Base-by-base conservation (phyloP, 1,139 yeast genomes). In the Citeromyces siamensis region DNA sequence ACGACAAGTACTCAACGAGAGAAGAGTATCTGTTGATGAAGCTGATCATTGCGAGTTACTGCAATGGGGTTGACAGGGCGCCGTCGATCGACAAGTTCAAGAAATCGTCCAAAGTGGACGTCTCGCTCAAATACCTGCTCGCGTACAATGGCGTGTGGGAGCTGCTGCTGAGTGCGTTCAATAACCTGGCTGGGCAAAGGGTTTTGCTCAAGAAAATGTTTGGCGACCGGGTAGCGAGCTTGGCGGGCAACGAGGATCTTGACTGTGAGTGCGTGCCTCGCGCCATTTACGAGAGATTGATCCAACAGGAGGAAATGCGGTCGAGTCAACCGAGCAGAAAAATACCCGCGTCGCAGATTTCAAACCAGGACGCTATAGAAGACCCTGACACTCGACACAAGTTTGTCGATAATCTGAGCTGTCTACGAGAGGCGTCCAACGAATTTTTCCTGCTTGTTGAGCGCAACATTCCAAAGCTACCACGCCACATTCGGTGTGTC, bases 211-310 rank as follows among this genome's bases (percentile, higher is more conserved):
- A 71, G 44, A 51, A 57, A 1, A 42, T 83, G 8, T 57, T 85
- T 27, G 73, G 78, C 0, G 68, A 73, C n/a, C 43, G 63, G 21
- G 46, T 68, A 37, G 57, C 70, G 32, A 48, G 55, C 22, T 63
- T 56, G 36, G 62, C 73, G n/a, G 58, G 71, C 6, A 77, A 74
- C 40, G 78, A 74, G 19, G 75, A 71, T 33, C 49, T 72, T 8
- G 75, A 74, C 41, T 72, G 85, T 47, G 96, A 88, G 50, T 76
- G 90, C 41, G 84, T 88, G 51, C 97, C 98, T 2, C 55, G 71
- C 6, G 58, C 62, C n/a, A 75, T 81, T 27, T 76, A 78, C 51
- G 58, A 62, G 19, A 52, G 54, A 3, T 44, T 75, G 16, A 59
- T 70, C 12, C 65, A 65, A 19, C 62, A 57, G 35, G 82, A 75